phyloP scores from a whole-genome alignment of 306 rosid species.

The Cyclanthera cordifolia region DNA sequence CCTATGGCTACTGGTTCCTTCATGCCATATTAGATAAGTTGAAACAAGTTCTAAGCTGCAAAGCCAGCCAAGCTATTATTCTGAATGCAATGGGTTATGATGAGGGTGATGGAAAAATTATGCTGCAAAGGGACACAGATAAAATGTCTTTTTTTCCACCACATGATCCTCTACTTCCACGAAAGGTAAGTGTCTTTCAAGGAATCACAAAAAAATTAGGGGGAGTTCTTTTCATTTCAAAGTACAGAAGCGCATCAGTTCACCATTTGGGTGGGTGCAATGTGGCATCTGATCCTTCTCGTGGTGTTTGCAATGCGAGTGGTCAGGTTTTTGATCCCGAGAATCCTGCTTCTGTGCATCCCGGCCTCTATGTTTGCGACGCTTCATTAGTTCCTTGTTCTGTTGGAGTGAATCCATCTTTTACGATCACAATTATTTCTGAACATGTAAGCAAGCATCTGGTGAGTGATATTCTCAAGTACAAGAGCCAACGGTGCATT shows the following conservation, averaged over 20 bases:
- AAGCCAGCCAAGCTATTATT: conserved; percentile 20
- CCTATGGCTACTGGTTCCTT: conserved; percentile 24
- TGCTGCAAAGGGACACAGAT: conserved; percentile 14
- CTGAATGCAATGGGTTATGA: conserved; percentile 27
- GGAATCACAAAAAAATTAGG: conserved; percentile 24
- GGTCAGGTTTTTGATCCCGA: conserved; percentile 25
- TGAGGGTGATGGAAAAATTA: conserved; percentile 21
- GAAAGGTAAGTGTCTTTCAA: conserved; percentile 20
- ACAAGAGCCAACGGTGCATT: conserved; percentile 3
- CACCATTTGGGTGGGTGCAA: conserved; percentile 29
- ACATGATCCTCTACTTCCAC: conserved; percentile 24
- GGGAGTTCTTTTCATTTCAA: conserved; percentile 26
- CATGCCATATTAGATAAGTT: conserved; percentile 29
- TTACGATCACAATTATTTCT: conserved; percentile 23
- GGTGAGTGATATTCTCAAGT: conserved; percentile 21
- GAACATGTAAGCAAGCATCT: conserved; percentile 22
- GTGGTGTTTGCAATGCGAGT: conserved; percentile 24
- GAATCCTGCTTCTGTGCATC: conserved; percentile 13
- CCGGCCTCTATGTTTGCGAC: conserved; percentile 23
- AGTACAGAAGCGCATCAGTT: conserved; percentile 25
- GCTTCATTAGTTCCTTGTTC: conserved; percentile 33
- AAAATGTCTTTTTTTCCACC: conserved; percentile 24
- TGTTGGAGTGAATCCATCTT: conserved; percentile 26
- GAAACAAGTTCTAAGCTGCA: conserved; percentile 16
- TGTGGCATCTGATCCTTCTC: conserved; percentile 19